Base-by-base conservation (phyloP, 163 green algal genomes). In the Prototheca stagnorum region DNA sequence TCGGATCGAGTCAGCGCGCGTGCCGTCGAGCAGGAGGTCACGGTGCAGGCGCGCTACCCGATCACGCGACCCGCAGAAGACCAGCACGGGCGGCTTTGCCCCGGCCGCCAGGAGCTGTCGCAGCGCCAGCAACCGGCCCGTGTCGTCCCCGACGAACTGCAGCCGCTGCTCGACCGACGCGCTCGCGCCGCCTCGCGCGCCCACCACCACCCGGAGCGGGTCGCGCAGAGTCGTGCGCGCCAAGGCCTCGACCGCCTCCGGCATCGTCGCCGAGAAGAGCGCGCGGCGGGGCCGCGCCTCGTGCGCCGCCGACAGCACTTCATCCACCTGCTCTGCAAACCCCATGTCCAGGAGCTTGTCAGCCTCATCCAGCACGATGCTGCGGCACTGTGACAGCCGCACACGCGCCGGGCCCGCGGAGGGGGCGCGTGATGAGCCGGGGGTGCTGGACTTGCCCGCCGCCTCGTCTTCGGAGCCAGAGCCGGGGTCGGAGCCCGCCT, bases 271-370 rank as follows among this genome's bases (percentile, higher is more conserved):
- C 47, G 64, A 86, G 73, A 95, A 96, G 15, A 97, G 60, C 0
- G 56, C 56, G 11, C 57, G 42, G 35, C 64, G 56, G 39, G 77
- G 51, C 26, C 57, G 34, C 4, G 51, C 60, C 51, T 79, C 58
- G 11, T 37, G 68, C 61, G 79, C 86, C 15, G 78, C 81, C 20
- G 72, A 68, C 21, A 95, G 56, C 27, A 92, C 51, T 4, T 59
- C 56, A 51, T 95, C 85, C 39, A 76, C 57, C 59, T 95, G 79
- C 60, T 56, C 62, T 23, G 92, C 65, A 55, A 96, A 93, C 31
- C 78, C 85, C 62, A 82, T 57, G 39, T 93, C 84, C 53, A 96
- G 83, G 37, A 97, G 79, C 64, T 93, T 92, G 74, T 98, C 89
- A 3, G 87, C 85, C 72, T 98, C 89, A 54, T 98, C 89, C 35